Conservation (phyloP, 495 filamentous ascomycete species). For the Aspergillus funiculosus region DNA sequence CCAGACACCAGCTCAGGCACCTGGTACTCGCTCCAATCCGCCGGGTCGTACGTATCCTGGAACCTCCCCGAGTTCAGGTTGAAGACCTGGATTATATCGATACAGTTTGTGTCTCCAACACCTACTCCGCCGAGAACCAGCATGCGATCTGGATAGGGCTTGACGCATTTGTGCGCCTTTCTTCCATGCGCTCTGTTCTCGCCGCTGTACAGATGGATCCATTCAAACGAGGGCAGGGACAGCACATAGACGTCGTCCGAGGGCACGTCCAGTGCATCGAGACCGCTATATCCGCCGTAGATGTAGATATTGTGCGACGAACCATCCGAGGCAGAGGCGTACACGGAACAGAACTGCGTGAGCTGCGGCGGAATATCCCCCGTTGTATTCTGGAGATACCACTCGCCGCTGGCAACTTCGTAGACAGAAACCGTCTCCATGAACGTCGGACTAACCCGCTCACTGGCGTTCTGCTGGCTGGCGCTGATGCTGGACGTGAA, state of each 20-base stretch:
- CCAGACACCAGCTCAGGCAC: constrained; percentile 53
- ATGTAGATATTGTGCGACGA: constrained; percentile 69
- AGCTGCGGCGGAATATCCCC: constrained; percentile 48
- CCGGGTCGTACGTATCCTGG: constrained; percentile 56
- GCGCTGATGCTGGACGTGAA: constrained; percentile 21
- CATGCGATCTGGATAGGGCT: constrained; percentile 69
- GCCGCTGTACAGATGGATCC: constrained; percentile 56
- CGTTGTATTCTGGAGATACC: constrained; percentile 58
- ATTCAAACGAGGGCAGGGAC: constrained; percentile 71
- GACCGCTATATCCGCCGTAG: constrained; percentile 63
- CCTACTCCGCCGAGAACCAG: constrained; percentile 56
- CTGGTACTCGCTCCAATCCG: constrained; percentile 49
- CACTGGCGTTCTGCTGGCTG: constrained; percentile 37
- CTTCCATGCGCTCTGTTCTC: constrained; percentile 41
- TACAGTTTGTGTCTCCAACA: constrained; percentile 32
- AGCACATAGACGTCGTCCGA: constrained; percentile 68
- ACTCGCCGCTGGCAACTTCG: constrained; percentile 51
- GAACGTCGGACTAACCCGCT: constrained; percentile 50
- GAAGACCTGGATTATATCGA: constrained; percentile 55
- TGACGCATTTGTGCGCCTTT: constrained; percentile 58
- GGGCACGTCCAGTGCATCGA: constrained; percentile 28
- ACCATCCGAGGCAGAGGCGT: constrained; percentile 54
- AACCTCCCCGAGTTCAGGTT: constrained; percentile 57
- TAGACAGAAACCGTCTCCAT: constrained; percentile 65
- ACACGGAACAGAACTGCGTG: constrained; percentile 60